Percentiles rank a stretch among this genome's conserved stretches.
These are phyloP conservation scores for Sporobolomyces pararoseus DNA, from an alignment of 768 basidiomycete genomes.

Conservation along the genomic window DNA sequence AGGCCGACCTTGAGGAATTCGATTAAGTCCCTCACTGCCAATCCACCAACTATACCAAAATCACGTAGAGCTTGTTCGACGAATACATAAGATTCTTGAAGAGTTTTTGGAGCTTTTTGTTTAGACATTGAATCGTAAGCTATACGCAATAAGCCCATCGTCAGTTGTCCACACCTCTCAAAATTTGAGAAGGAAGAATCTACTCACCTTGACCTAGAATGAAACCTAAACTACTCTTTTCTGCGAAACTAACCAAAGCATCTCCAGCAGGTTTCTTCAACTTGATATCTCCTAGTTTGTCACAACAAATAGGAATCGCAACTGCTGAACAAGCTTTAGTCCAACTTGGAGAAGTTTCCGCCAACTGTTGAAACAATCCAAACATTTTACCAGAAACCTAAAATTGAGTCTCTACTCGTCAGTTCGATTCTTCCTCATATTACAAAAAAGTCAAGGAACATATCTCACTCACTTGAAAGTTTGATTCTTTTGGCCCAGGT, in stretches of 20 bases:
- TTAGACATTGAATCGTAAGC: slow-evolving; percentile 90
- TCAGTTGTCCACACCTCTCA: slow-evolving; percentile 3
- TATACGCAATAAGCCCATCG: slow-evolving; percentile 46
- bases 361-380: slow-evolving; percentile 66
- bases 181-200: slow-evolving; percentile 40
- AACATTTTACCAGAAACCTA: slow-evolving; percentile 90
- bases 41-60: slow-evolving; percentile 76
- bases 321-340: slow-evolving; percentile 78
- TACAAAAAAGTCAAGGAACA: slow-evolving; percentile 1
- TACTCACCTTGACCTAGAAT: slow-evolving; percentile 77
- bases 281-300: slow-evolving; percentile 94
- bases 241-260: slow-evolving; percentile 72
- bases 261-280: slow-evolving; percentile 95
- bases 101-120: slow-evolving; percentile 94
- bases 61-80: slow-evolving; percentile 78
- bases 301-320: slow-evolving; percentile 72
- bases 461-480: slow-evolving; percentile 77
- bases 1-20: slow-evolving; percentile 82
- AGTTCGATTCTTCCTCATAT: background rate
- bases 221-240: slow-evolving; percentile 90
- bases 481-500: slow-evolving; percentile 93
- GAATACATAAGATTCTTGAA: slow-evolving; percentile 86
- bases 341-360: slow-evolving; percentile 75
- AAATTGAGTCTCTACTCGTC: background rate
- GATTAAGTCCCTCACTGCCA: slow-evolving; percentile 77